phyloP scores from a whole-genome alignment of 345 rosid species.

The Aegle marmelos region DNA sequence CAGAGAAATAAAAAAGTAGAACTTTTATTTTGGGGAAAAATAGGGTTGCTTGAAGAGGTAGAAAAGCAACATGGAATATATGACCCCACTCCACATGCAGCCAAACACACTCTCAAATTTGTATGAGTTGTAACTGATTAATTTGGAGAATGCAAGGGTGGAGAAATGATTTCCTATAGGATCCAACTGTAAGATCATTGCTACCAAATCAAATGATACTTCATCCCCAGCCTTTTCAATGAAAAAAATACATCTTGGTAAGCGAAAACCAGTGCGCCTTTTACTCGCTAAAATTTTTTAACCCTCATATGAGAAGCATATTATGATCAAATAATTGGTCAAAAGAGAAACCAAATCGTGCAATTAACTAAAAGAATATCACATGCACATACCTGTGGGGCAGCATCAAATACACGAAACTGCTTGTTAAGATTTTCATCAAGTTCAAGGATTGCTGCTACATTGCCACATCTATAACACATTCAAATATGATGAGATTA shows the following conservation, averaged over 20 bases:
- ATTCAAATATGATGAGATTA: slow-evolving; percentile 13
- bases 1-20: neutral
- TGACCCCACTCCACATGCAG: neutral
- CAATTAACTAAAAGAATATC: slow-evolving; percentile 3
- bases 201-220: neutral
- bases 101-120: neutral
- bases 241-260: neutral
- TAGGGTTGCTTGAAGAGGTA: neutral
- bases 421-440: slow-evolving; percentile 76
- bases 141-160: neutral
- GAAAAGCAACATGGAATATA: neutral
- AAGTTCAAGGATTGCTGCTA: slow-evolving; percentile 89
- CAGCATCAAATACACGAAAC: slow-evolving; percentile 95
- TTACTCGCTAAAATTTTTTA: neutral
- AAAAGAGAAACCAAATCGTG: neutral
- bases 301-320: neutral
- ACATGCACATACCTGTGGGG: slow-evolving; percentile 64
- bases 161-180: neutral
- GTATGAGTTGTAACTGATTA: neutral
- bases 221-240: neutral
- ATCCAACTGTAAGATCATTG: neutral
- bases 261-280: neutral
- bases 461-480: slow-evolving; percentile 82
- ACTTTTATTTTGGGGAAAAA: neutral
- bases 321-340: neutral